These are phyloP conservation scores for Phaeosphaeriaceae sp. DNA, from an alignment of 2,329 filamentous ascomycete species.

Conservation along the genomic window DNA sequence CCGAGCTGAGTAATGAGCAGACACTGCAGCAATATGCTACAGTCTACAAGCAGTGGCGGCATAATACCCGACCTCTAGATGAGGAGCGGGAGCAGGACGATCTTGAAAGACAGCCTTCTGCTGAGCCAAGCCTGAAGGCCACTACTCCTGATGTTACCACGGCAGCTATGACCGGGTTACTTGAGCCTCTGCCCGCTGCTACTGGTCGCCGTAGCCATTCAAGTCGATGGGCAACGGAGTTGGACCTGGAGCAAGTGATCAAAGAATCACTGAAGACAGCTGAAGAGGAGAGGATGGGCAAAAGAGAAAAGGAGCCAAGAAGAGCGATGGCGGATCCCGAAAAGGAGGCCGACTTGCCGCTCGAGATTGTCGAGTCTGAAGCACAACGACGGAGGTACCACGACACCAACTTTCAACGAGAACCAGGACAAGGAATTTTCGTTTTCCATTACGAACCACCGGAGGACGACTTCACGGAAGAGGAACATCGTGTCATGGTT, in stretches of 20 bases:
- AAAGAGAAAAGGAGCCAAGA: slow-evolving; percentile 65
- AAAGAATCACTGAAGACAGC: slow-evolving; percentile 72
- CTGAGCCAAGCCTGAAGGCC: slow-evolving; percentile 43
- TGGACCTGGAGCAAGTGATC: slow-evolving; percentile 74
- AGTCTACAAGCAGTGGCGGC: slow-evolving; percentile 52
- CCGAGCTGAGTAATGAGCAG: slow-evolving; percentile 35
- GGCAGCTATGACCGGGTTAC: slow-evolving; percentile 33
- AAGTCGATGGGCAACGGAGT: slow-evolving; percentile 62
- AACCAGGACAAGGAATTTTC: slow-evolving; percentile 70
- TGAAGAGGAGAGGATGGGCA: slow-evolving; percentile 73
- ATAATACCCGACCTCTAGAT: slow-evolving; percentile 50
- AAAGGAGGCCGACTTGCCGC: slow-evolving; percentile 77
- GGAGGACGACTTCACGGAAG: slow-evolving; percentile 75
- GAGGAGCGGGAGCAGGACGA: slow-evolving; percentile 49
- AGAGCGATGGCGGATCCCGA: slow-evolving; percentile 76
- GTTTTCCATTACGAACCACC: slow-evolving; percentile 76
- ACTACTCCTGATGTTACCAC: slow-evolving; percentile 56
- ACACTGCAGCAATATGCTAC: slow-evolving; percentile 45
- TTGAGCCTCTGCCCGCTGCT: slow-evolving; percentile 34
- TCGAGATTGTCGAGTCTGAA: slow-evolving; percentile 70
- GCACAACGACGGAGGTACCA: slow-evolving; percentile 65
- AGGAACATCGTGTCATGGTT: slow-evolving; percentile 75
- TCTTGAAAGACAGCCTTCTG: slow-evolving; percentile 44
- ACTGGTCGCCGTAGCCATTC: slow-evolving; percentile 41
- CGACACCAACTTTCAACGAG: slow-evolving; percentile 70